Conservation (phyloP, 441 rosid genomes). For the Gossypium schwendimanii region DNA sequence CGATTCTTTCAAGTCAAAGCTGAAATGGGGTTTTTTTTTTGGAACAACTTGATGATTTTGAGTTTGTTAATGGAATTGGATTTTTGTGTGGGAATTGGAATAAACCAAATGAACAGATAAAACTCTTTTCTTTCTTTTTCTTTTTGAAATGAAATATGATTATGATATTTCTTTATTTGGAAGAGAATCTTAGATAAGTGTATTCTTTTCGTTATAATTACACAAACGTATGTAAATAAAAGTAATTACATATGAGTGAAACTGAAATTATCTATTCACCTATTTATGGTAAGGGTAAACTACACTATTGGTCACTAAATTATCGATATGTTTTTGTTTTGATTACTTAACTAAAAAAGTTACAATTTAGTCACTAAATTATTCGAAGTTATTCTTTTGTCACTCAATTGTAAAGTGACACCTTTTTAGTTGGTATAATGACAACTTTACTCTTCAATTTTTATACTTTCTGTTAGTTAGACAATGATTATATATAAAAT, state of each 20-base stretch:
- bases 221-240: neutral
- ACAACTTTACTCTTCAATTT: too few relatives aligned
- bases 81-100: conserved; percentile 9
- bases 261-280: too few relatives aligned
- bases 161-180: neutral
- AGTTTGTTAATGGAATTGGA: neutral
- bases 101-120: conserved; percentile 1
- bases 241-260: neutral
- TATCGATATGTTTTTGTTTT: too few relatives aligned
- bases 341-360: too few relatives aligned
- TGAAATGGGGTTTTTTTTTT: neutral
- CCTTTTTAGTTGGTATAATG: too few relatives aligned
- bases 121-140: neutral
- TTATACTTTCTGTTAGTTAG: too few relatives aligned
- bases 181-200: neutral
- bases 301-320: too few relatives aligned
- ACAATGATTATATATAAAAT: too few relatives aligned
- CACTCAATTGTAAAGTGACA: too few relatives aligned
- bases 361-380: too few relatives aligned
- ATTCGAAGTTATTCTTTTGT: too few relatives aligned
- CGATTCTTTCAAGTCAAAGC: neutral
- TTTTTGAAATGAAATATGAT: neutral
- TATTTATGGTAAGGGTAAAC: too few relatives aligned
- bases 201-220: neutral
- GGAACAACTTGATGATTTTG: neutral